Percentiles rank a stretch among this genome's conserved stretches.
phyloP scores from a whole-genome alignment of 2,329 filamentous ascomycete species.

The Lojkania enalia region DNA sequence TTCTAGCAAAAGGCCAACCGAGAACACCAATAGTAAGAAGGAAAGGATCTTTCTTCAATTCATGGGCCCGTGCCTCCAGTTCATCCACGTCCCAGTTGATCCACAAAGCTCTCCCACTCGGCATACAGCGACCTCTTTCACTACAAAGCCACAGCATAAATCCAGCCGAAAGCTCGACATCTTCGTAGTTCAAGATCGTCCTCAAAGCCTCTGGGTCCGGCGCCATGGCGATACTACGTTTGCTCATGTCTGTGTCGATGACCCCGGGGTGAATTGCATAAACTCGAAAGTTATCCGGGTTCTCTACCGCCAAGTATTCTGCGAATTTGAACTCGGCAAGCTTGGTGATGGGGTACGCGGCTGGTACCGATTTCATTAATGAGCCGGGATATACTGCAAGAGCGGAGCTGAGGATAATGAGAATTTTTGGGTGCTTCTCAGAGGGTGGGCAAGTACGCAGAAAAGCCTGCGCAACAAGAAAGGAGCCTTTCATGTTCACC shows the following conservation, averaged over 20 bases:
- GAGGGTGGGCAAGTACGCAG: neutral
- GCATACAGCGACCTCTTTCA: too few species aligned
- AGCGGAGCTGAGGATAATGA: neutral
- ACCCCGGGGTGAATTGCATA: slow-evolving; percentile 42
- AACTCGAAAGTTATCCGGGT: slow-evolving; percentile 13
- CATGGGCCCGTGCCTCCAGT: too few species aligned
- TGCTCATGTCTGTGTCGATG: slow-evolving; percentile 26
- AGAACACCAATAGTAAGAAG: too few species aligned
- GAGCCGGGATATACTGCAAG: slow-evolving; percentile 1
- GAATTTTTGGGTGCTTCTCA: neutral
- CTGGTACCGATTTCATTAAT: slow-evolving; percentile 4
- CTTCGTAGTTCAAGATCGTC: too few species aligned
- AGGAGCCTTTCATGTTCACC: neutral
- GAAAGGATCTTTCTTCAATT: too few species aligned
- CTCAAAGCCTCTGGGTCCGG: too few species aligned
- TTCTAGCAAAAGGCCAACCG: too few species aligned
- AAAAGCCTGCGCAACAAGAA: slow-evolving; percentile 6
- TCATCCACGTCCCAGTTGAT: too few species aligned
- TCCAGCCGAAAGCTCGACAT: too few species aligned
- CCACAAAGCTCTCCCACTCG: too few species aligned
- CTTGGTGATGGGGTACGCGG: slow-evolving; percentile 15
- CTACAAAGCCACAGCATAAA: too few species aligned
- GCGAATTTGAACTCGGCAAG: slow-evolving; percentile 22
- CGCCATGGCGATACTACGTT: too few species aligned
- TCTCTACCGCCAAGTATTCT: slow-evolving; percentile 23